Evolutionary conservation across 768 basidiomycete genomes (phyloP).

Genomic region (Boletus tylopilopsis): DNA sequence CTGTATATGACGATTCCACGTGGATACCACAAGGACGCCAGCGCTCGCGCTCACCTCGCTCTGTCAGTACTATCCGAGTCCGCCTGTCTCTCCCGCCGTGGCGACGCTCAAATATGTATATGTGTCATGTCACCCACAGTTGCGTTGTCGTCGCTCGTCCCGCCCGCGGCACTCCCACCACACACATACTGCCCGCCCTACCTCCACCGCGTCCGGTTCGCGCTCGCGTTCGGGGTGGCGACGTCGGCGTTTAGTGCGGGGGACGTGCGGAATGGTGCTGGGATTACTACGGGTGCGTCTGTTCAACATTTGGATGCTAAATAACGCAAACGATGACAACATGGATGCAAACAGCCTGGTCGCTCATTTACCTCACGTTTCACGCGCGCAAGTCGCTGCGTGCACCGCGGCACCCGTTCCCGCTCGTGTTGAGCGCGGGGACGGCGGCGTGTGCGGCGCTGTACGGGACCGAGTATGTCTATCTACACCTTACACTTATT

Average conservation of each 20-base stretch:
- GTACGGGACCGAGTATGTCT: conserved; percentile 29
- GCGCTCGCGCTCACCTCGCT: conserved; percentile 31
- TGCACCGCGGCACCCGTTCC: conserved; percentile 29
- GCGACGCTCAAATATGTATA: too few relatives aligned
- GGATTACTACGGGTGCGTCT: conserved; percentile 34
- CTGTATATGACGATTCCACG: too few relatives aligned
- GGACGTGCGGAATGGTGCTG: conserved; percentile 42
- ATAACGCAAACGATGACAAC: too few relatives aligned
- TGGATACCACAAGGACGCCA: conserved; percentile 22
- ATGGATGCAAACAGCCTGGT: conserved; percentile 34
- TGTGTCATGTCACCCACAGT: too few relatives aligned
- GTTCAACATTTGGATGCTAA: too few relatives aligned
- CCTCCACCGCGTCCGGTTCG: conserved; percentile 41
- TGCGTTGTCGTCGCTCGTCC: conserved; percentile 33
- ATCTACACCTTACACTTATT: too few relatives aligned
- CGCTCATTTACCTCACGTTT: conserved; percentile 42
- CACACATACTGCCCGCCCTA: conserved; percentile 37
- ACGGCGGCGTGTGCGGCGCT: conserved; percentile 26
- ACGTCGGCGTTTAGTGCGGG: conserved; percentile 40
- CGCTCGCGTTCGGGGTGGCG: conserved; percentile 40
- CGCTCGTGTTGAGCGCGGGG: conserved; percentile 33
- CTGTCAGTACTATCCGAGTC: too few relatives aligned
- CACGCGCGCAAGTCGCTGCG: conserved; percentile 34
- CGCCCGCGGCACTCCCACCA: conserved; percentile 29
- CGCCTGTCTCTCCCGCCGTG: too few relatives aligned